These are phyloP conservation scores for Alnus glutinosa DNA, from an alignment of 306 rosid genomes.

Conservation along the genomic window DNA sequence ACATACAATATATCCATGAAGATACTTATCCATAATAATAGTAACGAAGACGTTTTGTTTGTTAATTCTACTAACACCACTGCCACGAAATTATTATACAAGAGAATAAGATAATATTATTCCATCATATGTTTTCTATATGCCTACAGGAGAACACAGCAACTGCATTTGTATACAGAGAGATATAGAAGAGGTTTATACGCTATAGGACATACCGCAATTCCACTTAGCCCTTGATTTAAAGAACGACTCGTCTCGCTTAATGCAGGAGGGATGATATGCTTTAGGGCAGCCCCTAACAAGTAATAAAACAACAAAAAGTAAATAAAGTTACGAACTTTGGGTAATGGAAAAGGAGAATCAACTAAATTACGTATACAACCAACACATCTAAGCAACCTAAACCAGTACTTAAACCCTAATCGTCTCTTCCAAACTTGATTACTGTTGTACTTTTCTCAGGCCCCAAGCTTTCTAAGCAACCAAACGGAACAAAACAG, in stretches of 20 bases:
- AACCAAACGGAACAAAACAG: slow-evolving; percentile 3
- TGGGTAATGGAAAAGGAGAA: background rate
- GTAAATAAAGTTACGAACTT: background rate
- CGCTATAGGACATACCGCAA: slow-evolving; percentile 65
- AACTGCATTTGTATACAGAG: too few relatives aligned
- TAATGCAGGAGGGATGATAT: slow-evolving; percentile 88
- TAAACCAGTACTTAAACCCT: background rate
- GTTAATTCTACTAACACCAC: too few relatives aligned
- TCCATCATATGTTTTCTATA: background rate
- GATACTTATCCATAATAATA: background rate
- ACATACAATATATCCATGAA: background rate
- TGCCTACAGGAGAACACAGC: background rate
- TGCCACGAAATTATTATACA: background rate
- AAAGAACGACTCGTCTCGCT: slow-evolving; percentile 90
- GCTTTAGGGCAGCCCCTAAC: slow-evolving; percentile 97
- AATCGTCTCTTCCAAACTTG: background rate
- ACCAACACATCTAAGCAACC: background rate
- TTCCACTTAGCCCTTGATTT: slow-evolving; percentile 95
- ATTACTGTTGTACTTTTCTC: background rate
- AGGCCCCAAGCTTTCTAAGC: background rate
- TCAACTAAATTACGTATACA: background rate
- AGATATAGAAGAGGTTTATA: background rate
- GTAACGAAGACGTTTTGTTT: too few relatives aligned
- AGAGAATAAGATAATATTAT: background rate
- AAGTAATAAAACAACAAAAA: slow-evolving; percentile 18